Evolutionary conservation across 2,329 filamentous ascomycete species (phyloP), one percentile per base, ranked within the genome.

Genomic region (Neofusicoccum kwambonambiense): DNA sequence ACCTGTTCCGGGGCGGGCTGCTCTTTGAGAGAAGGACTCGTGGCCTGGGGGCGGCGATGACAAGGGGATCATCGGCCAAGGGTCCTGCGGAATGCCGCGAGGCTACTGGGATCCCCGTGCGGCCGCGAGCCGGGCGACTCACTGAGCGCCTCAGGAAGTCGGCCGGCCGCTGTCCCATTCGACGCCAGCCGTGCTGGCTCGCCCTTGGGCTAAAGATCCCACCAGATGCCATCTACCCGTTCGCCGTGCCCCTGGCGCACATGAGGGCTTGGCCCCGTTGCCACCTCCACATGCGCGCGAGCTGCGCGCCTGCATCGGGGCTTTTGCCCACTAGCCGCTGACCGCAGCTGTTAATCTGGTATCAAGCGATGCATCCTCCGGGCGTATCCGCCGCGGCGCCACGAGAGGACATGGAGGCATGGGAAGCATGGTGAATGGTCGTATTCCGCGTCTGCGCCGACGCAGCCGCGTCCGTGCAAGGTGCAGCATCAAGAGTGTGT

Each of bases 1-100:
- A 27, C 47, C 27, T 31, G 37, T 61, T 52, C 37, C 34, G 54
- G 54, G 54, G 47, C 31, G 39, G 42, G n/a, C 15, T 44, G 49
- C 35, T 62, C 37, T 60, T 60, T 60, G 65, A 41, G 9, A 44
- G 64, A 65, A 66, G 66, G 67, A 67, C 64, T 65, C 67, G 67
- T 67, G 67, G 61, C 67, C 66, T 61, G 47, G 35, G 39, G 31
- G 54, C 22, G 45, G 35, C 45, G 56, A 34, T 41, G 54, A 52
- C 63, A 52, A 65, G 56, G 54, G 45, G 22, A 65, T 64, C 62
- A 19, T 31, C 62, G 56, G 56, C 56, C 62, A 58, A 64, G 62
- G 62, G 62, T 64, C 62, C 61, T 50, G 44, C 51, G 44, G 58
- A 50, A 47, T 45, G 54, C 54, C 41, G 54, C 54, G 54, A 47